Percentiles rank a stretch among this genome's conserved stretches.
Evolutionary conservation across 2,329 filamentous ascomycete genomes (phyloP).

Genomic region (Aspergillus pseudoglaucus): DNA sequence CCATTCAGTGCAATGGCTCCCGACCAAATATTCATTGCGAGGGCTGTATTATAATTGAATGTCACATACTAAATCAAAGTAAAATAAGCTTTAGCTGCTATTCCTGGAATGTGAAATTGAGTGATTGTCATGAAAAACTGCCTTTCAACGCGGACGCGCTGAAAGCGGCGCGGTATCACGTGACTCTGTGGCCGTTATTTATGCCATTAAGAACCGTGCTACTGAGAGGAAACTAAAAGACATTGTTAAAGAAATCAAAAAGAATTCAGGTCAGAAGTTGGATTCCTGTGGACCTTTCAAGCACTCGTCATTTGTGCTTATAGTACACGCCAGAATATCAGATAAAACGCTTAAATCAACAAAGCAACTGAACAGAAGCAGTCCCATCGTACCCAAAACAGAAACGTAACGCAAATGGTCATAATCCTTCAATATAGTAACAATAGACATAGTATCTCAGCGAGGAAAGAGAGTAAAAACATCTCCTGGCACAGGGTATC

Average conservation of each 20-base stretch:
- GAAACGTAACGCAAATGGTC: background rate
- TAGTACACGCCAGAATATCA: slow-evolving; percentile 2
- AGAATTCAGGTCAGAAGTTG: too few species aligned
- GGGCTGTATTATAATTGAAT: background rate
- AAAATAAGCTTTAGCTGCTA: background rate
- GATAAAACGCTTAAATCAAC: background rate
- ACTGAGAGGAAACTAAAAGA: too few species aligned
- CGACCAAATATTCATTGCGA: slow-evolving; percentile 34
- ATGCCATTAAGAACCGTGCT: too few species aligned
- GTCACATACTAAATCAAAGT: background rate
- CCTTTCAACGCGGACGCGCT: slow-evolving; percentile 2
- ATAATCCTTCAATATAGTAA: background rate
- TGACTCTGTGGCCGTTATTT: background rate
- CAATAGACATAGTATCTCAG: background rate
- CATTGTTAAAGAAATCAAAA: too few species aligned
- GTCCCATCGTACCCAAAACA: background rate
- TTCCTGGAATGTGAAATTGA: background rate
- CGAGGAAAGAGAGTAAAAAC: background rate
- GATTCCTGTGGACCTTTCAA: too few species aligned
- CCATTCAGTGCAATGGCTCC: slow-evolving; percentile 25
- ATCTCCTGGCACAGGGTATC: background rate
- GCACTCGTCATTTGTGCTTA: background rate
- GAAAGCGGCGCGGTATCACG: slow-evolving; percentile 7
- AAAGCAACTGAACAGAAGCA: background rate
- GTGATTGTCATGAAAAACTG: background rate